Percentiles rank a stretch among this genome's conserved stretches.
phyloP scores from a whole-genome alignment of 2,329 filamentous ascomycete species.

The Curvularia spicifera region DNA sequence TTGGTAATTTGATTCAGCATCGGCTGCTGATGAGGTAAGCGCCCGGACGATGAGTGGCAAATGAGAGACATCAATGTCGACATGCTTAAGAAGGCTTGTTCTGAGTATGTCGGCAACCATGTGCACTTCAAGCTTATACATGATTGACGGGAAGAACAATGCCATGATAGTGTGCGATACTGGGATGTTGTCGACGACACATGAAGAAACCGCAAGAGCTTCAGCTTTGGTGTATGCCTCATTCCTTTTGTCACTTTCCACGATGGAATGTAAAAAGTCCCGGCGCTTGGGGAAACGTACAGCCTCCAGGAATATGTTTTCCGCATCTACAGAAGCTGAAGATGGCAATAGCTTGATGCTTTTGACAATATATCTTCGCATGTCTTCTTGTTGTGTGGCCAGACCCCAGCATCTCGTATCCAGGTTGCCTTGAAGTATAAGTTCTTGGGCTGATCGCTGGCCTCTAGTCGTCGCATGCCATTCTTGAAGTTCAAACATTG shows the following conservation, averaged over 20 bases:
- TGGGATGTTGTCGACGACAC: conserved; percentile 57
- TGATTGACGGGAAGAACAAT: conserved; percentile 73
- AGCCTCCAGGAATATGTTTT: conserved; percentile 22
- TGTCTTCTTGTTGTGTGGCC: conserved; percentile 29
- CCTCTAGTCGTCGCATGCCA: conserved; percentile 28
- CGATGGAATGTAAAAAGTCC: conserved; percentile 63
- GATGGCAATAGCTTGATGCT: neutral
- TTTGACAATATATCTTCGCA: conserved; percentile 30
- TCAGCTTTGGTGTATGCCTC: conserved; percentile 53
- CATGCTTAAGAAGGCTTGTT: conserved; percentile 58
- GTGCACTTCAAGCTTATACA: conserved; percentile 70
- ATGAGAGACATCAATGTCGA: conserved; percentile 59
- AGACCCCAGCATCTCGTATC: conserved; percentile 33
- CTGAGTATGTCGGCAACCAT: conserved; percentile 69
- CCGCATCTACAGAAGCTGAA: neutral
- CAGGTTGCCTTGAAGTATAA: conserved; percentile 14
- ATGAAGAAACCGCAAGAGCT: conserved; percentile 57
- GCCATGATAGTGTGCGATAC: conserved; percentile 56
- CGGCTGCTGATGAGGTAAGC: conserved; percentile 69
- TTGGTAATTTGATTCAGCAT: conserved; percentile 74
- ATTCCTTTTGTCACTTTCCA: conserved; percentile 18
- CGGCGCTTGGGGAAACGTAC: conserved; percentile 59
- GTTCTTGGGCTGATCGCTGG: conserved; percentile 17
- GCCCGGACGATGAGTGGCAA: conserved; percentile 68
- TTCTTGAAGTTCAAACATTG: conserved; percentile 17